Percentiles rank a stretch among this genome's conserved stretches.
phyloP scores from a whole-genome alignment of 1,284 basidiomycete genomes.

The Tranzscheliella williamsii region DNA sequence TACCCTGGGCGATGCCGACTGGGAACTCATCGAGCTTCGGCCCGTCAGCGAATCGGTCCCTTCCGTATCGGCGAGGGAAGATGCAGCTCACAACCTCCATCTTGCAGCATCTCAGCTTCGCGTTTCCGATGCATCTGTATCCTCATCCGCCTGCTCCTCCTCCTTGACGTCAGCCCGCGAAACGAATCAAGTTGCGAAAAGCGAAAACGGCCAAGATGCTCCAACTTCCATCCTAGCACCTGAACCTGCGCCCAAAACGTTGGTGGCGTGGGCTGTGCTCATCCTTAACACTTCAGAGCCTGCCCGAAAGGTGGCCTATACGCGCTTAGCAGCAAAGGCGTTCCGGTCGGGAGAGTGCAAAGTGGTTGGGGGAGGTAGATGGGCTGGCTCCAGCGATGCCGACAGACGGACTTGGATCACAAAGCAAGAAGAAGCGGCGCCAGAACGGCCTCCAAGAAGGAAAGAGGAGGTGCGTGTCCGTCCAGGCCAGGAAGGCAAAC shows the following conservation, averaged over 20 bases:
- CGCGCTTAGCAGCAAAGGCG: constrained; percentile 70
- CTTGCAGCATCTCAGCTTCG: constrained; percentile 9
- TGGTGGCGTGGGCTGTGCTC: constrained; percentile 76
- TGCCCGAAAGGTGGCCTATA: constrained; percentile 73
- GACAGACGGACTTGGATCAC: constrained; percentile 18
- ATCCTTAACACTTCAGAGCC: constrained; percentile 75
- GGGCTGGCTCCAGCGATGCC: constrained; percentile 10
- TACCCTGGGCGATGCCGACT: constrained; percentile 59
- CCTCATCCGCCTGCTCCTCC: constrained; percentile 53
- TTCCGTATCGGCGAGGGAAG: constrained; percentile 8
- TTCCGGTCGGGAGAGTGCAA: constrained; percentile 73
- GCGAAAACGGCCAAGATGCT: too few species aligned
- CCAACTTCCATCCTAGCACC: constrained; percentile 15
- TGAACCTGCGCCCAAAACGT: constrained; percentile 62
- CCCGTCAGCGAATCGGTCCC: constrained; percentile 74
- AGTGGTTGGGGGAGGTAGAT: constrained; percentile 66
- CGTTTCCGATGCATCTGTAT: constrained; percentile 54
- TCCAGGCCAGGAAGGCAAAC: constrained; percentile 69
- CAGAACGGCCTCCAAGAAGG: constrained; percentile 71
- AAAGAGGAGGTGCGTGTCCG: constrained; percentile 67
- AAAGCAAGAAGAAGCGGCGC: constrained; percentile 63
- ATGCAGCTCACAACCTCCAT: constrained; percentile 23
- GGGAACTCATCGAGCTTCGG: constrained; percentile 75
- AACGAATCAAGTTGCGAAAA: neutral
- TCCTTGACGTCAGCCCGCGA: neutral